phyloP scores from a whole-genome alignment of 805 yeast species.

The Lachancea waltii region DNA sequence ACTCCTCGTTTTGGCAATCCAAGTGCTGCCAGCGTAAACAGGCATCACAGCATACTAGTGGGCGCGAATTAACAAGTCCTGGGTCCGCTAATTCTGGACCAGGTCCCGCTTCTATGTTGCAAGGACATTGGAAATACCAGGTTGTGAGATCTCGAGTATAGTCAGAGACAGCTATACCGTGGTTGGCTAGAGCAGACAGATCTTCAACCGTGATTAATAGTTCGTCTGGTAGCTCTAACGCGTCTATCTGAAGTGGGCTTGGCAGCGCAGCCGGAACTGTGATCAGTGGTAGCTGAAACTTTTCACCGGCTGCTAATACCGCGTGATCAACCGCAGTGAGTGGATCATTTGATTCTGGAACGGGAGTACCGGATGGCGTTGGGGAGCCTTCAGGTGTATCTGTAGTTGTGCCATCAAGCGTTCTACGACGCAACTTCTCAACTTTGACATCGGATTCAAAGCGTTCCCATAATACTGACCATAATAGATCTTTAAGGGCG shows the following conservation, averaged over 20 bases:
- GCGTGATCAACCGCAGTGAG: conserved; percentile 9
- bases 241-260: conserved; percentile 9
- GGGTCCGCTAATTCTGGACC: conserved; percentile 6
- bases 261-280: conserved; percentile 8
- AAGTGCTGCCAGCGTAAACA: conserved; percentile 33
- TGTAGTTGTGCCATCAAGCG: not conserved
- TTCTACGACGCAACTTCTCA: conserved; percentile 16
- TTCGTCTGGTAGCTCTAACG: conserved; percentile 27
- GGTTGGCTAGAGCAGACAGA: conserved; percentile 16
- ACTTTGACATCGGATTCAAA: conserved; percentile 26
- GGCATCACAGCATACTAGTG: conserved; percentile 29
- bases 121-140: conserved; percentile 31
- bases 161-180: conserved; percentile 16
- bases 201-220: conserved; percentile 24
- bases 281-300: conserved; percentile 10
- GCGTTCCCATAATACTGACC: conserved; percentile 27
- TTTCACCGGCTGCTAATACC: conserved; percentile 13
- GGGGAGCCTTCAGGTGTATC: too few relatives aligned
- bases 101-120: conserved; percentile 10
- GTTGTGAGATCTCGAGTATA: conserved; percentile 20
- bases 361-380: not conserved
- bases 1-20: conserved; percentile 22
- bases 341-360: not conserved
- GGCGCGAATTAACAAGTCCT: conserved; percentile 13
- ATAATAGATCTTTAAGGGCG: conserved; percentile 24